Conservation (phyloP, 805 yeast genomes). For the Sugiyamaella mastotermitis region DNA sequence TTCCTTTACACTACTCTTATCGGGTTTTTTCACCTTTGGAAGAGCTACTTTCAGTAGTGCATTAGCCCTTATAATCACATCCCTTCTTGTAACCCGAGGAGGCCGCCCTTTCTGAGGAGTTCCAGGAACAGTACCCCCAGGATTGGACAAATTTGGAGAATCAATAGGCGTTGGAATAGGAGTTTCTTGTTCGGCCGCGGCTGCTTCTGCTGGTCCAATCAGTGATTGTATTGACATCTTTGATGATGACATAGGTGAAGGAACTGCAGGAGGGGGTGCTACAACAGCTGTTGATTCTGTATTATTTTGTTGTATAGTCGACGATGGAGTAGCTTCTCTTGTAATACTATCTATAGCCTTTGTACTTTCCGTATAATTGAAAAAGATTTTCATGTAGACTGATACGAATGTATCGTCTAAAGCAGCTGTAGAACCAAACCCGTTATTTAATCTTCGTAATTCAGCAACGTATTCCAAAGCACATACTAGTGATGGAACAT, state of each 20-base stretch:
- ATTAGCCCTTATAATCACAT: conserved; percentile 35
- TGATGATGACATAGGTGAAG: not conserved
- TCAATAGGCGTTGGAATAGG: conserved; percentile 4
- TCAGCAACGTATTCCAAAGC: conserved; percentile 36
- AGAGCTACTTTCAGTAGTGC: conserved; percentile 23
- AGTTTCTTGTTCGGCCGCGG: conserved; percentile 3
- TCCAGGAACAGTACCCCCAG: conserved; percentile 18
- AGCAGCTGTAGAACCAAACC: conserved; percentile 68
- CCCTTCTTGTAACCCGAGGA: conserved; percentile 45
- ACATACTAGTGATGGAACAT: conserved; percentile 15
- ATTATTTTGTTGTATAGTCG: not conserved
- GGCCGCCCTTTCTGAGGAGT: conserved; percentile 21
- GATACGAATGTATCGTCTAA: conserved; percentile 70
- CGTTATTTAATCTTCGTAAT: conserved; percentile 66
- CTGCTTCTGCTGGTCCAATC: conserved; percentile 3
- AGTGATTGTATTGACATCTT: conserved; percentile 10
- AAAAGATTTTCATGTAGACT: conserved; percentile 46
- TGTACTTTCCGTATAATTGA: conserved; percentile 5
- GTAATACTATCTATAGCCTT: too few relatives aligned
- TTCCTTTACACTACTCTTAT: not conserved
- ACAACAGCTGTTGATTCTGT: not conserved
- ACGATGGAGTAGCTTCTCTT: not conserved
- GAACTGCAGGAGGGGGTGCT: not conserved
- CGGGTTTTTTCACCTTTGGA: conserved; percentile 5
- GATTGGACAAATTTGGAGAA: conserved; percentile 22